Evolutionary conservation across 2,329 filamentous ascomycete genomes (phyloP).

Genomic region (Epichloe baconii): DNA sequence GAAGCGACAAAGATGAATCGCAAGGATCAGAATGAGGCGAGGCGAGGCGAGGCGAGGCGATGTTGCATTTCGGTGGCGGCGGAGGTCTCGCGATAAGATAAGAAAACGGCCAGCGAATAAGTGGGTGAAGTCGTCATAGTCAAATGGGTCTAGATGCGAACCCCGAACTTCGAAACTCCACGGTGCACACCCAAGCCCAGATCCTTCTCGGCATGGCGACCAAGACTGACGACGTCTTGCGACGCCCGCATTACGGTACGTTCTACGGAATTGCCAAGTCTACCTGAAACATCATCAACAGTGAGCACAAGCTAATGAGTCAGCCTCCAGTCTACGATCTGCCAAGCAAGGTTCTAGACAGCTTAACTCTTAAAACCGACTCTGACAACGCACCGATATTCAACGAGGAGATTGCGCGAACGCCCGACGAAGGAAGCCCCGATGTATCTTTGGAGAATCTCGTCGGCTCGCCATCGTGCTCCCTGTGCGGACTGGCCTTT

Average conservation of each 20-base stretch:
- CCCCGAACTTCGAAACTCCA: not conserved
- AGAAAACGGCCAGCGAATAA: not conserved
- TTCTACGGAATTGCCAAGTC: not conserved
- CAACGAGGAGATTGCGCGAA: slow-evolving; percentile 12
- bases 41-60: no score
- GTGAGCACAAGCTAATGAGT: slow-evolving; percentile 1
- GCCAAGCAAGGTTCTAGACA: slow-evolving; percentile 57
- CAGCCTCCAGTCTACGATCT: slow-evolving; percentile 62
- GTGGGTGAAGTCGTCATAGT: not conserved
- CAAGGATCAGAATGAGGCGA: not conserved
- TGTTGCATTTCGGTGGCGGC: not conserved
- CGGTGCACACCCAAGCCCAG: no score
- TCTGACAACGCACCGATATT: slow-evolving; percentile 13
- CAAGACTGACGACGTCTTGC: slow-evolving; percentile 28
- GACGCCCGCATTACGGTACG: slow-evolving; percentile 39
- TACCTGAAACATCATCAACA: not conserved
- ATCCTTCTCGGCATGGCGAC: slow-evolving; percentile 7
- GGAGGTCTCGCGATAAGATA: not conserved
- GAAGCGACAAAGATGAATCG: not conserved
- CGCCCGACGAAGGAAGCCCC: slow-evolving; percentile 12
- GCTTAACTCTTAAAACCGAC: slow-evolving; percentile 39
- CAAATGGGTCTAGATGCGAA: not conserved
- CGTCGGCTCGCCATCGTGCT: slow-evolving; percentile 61
- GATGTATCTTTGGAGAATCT: slow-evolving; percentile 20
- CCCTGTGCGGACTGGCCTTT: slow-evolving; percentile 65